Conservation (phyloP, 495 filamentous ascomycete genomes). For the Rostrohypoxylon terebratum region DNA sequence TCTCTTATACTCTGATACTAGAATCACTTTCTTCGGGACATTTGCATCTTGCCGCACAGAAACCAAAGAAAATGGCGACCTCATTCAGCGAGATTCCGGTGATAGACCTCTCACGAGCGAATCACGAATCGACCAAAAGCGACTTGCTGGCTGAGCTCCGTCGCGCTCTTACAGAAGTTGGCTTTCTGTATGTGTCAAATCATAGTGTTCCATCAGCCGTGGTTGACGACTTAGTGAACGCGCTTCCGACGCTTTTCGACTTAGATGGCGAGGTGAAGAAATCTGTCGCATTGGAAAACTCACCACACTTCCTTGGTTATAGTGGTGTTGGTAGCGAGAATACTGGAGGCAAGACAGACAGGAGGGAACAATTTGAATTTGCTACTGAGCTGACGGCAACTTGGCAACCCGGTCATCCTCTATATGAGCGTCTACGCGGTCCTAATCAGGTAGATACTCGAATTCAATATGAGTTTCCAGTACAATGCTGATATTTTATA, state of each 20-base stretch:
- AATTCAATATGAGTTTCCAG: not conserved
- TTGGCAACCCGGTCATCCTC: slow-evolving; percentile 50
- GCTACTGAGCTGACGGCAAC: slow-evolving; percentile 61
- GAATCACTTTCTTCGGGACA: not conserved
- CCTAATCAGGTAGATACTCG: slow-evolving; percentile 59
- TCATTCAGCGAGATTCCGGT: slow-evolving; percentile 58
- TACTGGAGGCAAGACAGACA: slow-evolving; percentile 61
- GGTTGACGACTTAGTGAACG: slow-evolving; percentile 54
- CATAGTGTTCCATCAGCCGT: slow-evolving; percentile 56
- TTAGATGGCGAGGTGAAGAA: slow-evolving; percentile 54
- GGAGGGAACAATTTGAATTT: slow-evolving; percentile 68
- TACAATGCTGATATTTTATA: slow-evolving; percentile 34
- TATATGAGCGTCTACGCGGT: slow-evolving; percentile 64
- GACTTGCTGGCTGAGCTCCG: slow-evolving; percentile 56
- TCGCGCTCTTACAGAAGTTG: slow-evolving; percentile 60
- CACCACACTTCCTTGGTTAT: slow-evolving; percentile 67
- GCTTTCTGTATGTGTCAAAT: slow-evolving; percentile 66
- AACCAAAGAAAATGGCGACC: slow-evolving; percentile 34
- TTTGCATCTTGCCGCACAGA: not conserved
- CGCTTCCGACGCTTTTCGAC: slow-evolving; percentile 60
- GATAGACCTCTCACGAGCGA: slow-evolving; percentile 59
- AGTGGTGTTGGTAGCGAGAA: slow-evolving; percentile 63
- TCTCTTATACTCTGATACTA: slow-evolving; percentile 29
- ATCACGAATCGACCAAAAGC: slow-evolving; percentile 36
- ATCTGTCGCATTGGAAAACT: slow-evolving; percentile 59